Percentiles rank a stretch among this genome's conserved stretches.
These are phyloP conservation scores for Quercus aquifolioides DNA, from an alignment of 306 rosid genomes.

Conservation along the genomic window DNA sequence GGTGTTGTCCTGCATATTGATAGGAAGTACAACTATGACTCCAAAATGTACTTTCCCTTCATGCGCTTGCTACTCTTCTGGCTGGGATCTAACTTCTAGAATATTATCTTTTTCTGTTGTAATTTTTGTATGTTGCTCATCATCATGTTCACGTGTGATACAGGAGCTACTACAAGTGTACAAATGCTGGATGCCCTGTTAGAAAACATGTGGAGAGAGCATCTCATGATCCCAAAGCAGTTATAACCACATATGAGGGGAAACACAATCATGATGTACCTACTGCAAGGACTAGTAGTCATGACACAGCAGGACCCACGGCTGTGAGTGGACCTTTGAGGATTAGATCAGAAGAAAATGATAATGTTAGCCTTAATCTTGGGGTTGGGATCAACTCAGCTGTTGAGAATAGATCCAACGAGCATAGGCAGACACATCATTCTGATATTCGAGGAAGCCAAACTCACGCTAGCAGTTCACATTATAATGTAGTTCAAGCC, in stretches of 20 bases:
- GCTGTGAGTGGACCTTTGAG: slow-evolving; percentile 36
- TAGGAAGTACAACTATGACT: neutral
- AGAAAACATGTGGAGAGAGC: slow-evolving; percentile 98
- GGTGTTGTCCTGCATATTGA: neutral
- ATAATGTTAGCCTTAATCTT: slow-evolving; percentile 87
- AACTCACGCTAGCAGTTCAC: slow-evolving; percentile 46
- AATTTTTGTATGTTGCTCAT: slow-evolving; percentile 18
- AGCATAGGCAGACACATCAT: slow-evolving; percentile 40
- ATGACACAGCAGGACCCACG: slow-evolving; percentile 61
- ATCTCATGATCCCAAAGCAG: slow-evolving; percentile 96
- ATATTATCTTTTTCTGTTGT: slow-evolving; percentile 7
- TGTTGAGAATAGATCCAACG: slow-evolving; percentile 53
- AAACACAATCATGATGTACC: slow-evolving; percentile 97
- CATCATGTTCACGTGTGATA: slow-evolving; percentile 16
- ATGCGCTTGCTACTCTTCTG: neutral
- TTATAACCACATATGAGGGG: slow-evolving; percentile 93
- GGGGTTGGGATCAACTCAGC: slow-evolving; percentile 75
- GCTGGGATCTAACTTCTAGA: neutral
- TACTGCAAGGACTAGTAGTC: slow-evolving; percentile 76
- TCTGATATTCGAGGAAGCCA: slow-evolving; percentile 49
- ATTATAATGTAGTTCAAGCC: slow-evolving; percentile 53
- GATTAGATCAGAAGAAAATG: slow-evolving; percentile 65
- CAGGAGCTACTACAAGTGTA: slow-evolving; percentile 99
- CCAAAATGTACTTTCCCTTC: neutral
- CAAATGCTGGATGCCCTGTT: slow-evolving; percentile 93